phyloP scores from a whole-genome alignment of 2,329 filamentous ascomycete species.

The Allantophomopsis cytisporea region DNA sequence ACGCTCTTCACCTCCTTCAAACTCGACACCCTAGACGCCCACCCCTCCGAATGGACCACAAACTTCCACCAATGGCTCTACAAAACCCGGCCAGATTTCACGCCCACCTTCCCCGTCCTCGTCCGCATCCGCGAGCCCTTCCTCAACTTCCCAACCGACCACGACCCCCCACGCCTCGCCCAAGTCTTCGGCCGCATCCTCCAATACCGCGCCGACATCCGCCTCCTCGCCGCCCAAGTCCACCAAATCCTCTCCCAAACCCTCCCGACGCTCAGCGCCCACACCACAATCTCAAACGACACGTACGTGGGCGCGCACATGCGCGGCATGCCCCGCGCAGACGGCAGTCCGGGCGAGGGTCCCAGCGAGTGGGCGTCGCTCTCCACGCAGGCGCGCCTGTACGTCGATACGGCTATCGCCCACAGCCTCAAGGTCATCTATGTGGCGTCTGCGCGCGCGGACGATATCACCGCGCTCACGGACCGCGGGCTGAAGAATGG shows the following conservation, averaged over 20 bases:
- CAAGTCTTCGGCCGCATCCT: constrained; percentile 24
- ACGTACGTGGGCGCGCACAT: constrained; percentile 24
- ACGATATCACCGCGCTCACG: constrained; percentile 21
- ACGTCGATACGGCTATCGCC: constrained; percentile 18
- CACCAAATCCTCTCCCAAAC: constrained; percentile 10
- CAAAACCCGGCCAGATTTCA: neutral
- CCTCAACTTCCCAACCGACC: constrained; percentile 19
- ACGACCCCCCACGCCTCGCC: constrained; percentile 17
- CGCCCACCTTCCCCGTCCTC: constrained; percentile 3
- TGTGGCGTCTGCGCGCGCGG: constrained; percentile 23
- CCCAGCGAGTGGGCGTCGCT: constrained; percentile 20
- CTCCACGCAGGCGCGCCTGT: constrained; percentile 18
- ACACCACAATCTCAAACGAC: constrained; percentile 10
- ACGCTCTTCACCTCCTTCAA: constrained; percentile 2
- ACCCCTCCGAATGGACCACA: constrained; percentile 5
- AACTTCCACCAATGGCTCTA: constrained; percentile 6
- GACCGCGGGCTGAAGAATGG: constrained; percentile 18
- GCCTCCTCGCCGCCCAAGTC: constrained; percentile 17
- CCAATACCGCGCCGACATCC: constrained; percentile 8
- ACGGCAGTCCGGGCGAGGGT: neutral
- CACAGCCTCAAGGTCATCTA: constrained; percentile 20
- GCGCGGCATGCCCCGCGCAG: constrained; percentile 20
- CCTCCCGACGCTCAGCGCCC: constrained; percentile 8
- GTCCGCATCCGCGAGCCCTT: constrained; percentile 4
- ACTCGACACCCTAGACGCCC: constrained; percentile 1